Conservation (phyloP, 2,329 filamentous ascomycete species). For the Daldinia eschscholtzii region DNA sequence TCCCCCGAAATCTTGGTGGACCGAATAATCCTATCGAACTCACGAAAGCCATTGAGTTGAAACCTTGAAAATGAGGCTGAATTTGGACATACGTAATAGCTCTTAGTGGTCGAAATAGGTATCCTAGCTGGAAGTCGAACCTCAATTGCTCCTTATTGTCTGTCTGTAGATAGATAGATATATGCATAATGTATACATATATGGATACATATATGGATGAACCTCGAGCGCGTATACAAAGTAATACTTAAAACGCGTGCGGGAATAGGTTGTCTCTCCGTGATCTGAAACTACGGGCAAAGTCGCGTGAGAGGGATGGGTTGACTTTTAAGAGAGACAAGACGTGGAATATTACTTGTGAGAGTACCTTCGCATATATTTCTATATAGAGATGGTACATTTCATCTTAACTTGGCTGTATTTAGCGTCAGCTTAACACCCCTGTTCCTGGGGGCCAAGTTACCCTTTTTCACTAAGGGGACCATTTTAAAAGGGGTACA, state of each 20-base stretch:
- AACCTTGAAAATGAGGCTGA: conserved; percentile 37
- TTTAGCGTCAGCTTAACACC: conserved; percentile 20
- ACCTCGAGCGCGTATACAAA: conserved; percentile 7
- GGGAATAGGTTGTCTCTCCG: conserved; percentile 21
- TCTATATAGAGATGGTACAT: conserved; percentile 21
- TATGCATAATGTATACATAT: background rate
- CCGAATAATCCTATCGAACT: conserved; percentile 26
- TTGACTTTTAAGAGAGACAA: conserved; percentile 16
- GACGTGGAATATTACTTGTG: conserved; percentile 11
- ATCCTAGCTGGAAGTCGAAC: conserved; percentile 4
- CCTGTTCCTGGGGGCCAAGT: conserved; percentile 10
- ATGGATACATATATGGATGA: background rate
- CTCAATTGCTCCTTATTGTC: background rate
- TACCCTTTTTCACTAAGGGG: background rate
- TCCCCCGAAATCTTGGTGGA: conserved; percentile 23
- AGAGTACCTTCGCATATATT: conserved; percentile 14
- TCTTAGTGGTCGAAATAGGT: background rate
- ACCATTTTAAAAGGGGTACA: conserved; percentile 18
- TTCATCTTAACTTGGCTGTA: conserved; percentile 25
- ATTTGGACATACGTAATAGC: conserved; percentile 9
- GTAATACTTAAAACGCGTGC: conserved; percentile 12
- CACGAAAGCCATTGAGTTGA: conserved; percentile 15
- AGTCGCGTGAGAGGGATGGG: conserved; percentile 28
- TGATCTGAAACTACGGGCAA: conserved; percentile 35
- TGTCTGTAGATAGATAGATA: background rate